Evolutionary conservation across 352 stramenopile species (phyloP), one percentile per base, ranked within the genome.

Genomic region (Sclerospora graminicola): DNA sequence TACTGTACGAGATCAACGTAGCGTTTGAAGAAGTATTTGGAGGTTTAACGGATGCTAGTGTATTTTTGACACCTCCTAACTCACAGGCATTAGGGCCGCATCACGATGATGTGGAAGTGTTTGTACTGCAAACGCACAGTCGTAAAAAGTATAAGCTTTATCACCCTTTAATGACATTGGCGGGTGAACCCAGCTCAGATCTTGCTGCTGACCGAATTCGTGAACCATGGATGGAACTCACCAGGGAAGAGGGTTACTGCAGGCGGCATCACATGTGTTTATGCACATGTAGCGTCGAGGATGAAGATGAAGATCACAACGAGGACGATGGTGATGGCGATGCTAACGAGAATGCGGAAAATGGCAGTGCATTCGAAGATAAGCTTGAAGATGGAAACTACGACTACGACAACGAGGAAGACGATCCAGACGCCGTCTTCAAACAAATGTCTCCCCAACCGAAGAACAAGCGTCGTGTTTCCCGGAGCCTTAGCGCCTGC

Each of bases 91-190:
- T 93, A n/a, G 79, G 79, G 10, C 81, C 81, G 5, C 81, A 93
- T 49, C 64, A 93, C 40, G 81, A 93, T 20, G 76, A 93, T 30
- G 79, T 93, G 10, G 81, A 93, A 41, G 79, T 91, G 16, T 93
- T 93, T 57, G 78, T 93, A 24, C 50, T 90, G 10, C 77, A 93
- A 54, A 93, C 81, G 1, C 60, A 93, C 53, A 79, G 81, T 6
- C 57, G 68, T 15, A 93, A 93, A 55, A 81, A 88, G 57, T 93
- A 79, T 79, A 89, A 91, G 58, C 63, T 93, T 8, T 93, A 93
- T 39, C 65, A 69, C 27, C 79, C 79, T 13, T 52, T 87, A 21
- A 60, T 80, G 1, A 72, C 88, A 43, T 41, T 93, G 23, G 62
- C 63, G 68, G 84, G 88, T 63, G 79, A 93, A 41, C n/a, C n/a